Evolutionary conservation across 1,284 basidiomycete species (phyloP).

Genomic region (Irpex lacteus): DNA sequence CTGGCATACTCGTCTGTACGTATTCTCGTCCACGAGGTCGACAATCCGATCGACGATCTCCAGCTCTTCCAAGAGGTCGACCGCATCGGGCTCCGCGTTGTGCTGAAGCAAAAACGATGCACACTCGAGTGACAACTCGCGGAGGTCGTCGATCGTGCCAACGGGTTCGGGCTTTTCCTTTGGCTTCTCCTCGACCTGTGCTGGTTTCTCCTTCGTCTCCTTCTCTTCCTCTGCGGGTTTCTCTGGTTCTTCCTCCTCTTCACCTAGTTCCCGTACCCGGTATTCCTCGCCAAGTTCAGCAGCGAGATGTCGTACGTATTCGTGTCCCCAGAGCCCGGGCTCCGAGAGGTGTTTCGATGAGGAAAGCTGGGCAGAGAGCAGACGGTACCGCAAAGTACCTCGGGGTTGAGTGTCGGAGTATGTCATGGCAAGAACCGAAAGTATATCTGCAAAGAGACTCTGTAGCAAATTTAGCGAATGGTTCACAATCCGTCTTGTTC

Average conservation of each 20-base stretch:
- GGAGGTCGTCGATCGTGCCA: conserved; percentile 72
- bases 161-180: conserved; percentile 22
- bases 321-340: conserved; percentile 97
- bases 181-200: conserved; percentile 19
- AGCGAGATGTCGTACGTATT: conserved; percentile 97
- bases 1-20: conserved; percentile 90
- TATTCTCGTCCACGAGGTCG: conserved; percentile 83
- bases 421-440: conserved; percentile 99
- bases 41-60: conserved; percentile 86
- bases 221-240: conserved; percentile 25
- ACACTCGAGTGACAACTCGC: conserved; percentile 80
- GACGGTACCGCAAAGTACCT: conserved; percentile 91
- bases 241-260: conserved; percentile 36
- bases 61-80: conserved; percentile 93
- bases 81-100: conserved; percentile 98
- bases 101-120: conserved; percentile 91
- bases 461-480: conserved; percentile 28
- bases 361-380: conserved; percentile 76
- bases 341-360: conserved; percentile 70
- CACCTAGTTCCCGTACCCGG: conserved; percentile 43
- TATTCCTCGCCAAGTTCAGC: conserved; percentile 97
- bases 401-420: conserved; percentile 96
- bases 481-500: neutral
- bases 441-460: conserved; percentile 96
- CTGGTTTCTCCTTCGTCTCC: conserved; percentile 21